Base-by-base conservation (phyloP, 169 alveolate species). In the Eimeria acervulina region DNA sequence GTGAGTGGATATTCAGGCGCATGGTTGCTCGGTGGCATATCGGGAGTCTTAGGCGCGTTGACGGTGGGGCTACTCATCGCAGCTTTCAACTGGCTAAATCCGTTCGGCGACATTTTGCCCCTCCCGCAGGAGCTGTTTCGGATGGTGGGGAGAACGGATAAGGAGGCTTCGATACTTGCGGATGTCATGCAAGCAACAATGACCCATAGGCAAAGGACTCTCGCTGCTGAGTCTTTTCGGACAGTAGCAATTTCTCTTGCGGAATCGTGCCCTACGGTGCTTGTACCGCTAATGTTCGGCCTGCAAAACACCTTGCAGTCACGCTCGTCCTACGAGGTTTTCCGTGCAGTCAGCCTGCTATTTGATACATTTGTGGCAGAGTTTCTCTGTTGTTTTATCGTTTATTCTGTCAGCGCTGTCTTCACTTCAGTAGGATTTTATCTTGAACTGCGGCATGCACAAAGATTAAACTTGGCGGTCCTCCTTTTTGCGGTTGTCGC, bases 31-130 rank as follows among this genome's bases (percentile, higher is more conserved):
- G 94, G 83, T 42, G 94, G 44, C 31, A 31, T 61, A 23, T 87
- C 94, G 61, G 94, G 94, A n/a, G 47, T 87, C 94, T 44, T 87
- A 13, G 94, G 94, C 17, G 94, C 81, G 7, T 19, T 63, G 36
- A 61, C 94, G 17, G 94, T 87, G 21, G 94, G 94, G 23, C 12
- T 63, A 38, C 28, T 55, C 44, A 63, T 38, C 36, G 94, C 94
- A 28, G 28, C 33, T 31, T 61, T 87, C 61, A 87, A 83, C n/a
- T 42, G 66, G 33, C 42, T 87, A n/a, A 59, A 87, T 15, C 94
- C 94, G 36, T 87, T 87, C 70, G 61, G 47, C n/a, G 66, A 28
- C 66, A 74, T 63, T 23, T 31, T 36, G 94, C 94, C 94, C 33
- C 94, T 87, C 40, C 70, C 81, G 38, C 94, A 87, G 33, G 94